Base-by-base conservation (phyloP, 768 basidiomycete genomes). In the Krasilnikovozyma curviuscula region DNA sequence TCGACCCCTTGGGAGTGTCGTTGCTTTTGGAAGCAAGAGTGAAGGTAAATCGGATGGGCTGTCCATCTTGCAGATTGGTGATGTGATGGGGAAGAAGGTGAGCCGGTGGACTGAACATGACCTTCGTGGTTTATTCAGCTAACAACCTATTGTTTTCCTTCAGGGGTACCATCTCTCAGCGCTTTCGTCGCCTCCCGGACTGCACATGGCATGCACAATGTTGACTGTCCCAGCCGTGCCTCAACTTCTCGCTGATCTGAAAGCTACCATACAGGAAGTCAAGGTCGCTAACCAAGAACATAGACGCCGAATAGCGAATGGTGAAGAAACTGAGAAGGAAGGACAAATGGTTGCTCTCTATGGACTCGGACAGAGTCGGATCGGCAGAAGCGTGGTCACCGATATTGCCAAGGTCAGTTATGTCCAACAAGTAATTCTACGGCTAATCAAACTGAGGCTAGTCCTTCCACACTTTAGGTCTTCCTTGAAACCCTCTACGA, bases 131-230 rank as follows among this genome's bases (percentile, higher is more conserved):
- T 38, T n/a, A 91, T 66, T 59, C 53, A 55, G 37, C 19, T 53
- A 43, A 39, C 24, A 18, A 41, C 21, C 13, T 31, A 19, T 14
- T 31, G 45, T 16, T 28, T 25, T 13, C 3, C 21, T 13, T 1
- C 29, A 24, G n/a, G 14, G 23, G 21, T 6, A 7, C 31, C 38
- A 16, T 29, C 33, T 98, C 54, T 95, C 85, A 59, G 88, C 78
- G 13, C 63, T 98, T 48, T 73, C 69, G 35, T 70, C 74, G 9
- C 85, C 88, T 1, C 69, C 81, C 10, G 86, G 79, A 8, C 71
- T 95, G 35, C 93, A 98, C 65, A 83, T 97, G 55, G 88, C 88
- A 30, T 81, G 80, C 65, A 98, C 91, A 57, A 85, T 91, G 58
- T 19, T 3, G 5, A 3, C 27, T 32, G 13, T 5, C 10, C 38